Percentiles rank a stretch among this genome's conserved stretches.
These are phyloP conservation scores for Tephrocybe rancida DNA, from an alignment of 768 basidiomycete species.

Conservation along the genomic window DNA sequence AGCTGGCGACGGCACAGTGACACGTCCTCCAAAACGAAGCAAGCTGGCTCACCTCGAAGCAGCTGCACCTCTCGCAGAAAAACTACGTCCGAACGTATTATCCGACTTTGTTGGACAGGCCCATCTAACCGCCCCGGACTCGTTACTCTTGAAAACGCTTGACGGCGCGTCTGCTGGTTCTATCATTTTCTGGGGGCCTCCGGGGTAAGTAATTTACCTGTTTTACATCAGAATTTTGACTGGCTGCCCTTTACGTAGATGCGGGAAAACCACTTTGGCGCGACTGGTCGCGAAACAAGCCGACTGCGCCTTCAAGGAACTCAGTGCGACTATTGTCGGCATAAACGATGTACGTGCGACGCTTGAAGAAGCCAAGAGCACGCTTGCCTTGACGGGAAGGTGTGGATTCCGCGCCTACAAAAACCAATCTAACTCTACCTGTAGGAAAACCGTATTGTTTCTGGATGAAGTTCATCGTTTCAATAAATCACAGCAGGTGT, in stretches of 20 bases:
- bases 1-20: constrained; percentile 12
- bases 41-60: constrained; percentile 16
- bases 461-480: constrained; percentile 87
- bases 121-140: constrained; percentile 60
- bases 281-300: constrained; percentile 65
- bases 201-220: constrained; percentile 46
- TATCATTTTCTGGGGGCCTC: constrained; percentile 76
- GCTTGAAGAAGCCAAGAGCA: constrained; percentile 75
- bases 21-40: constrained; percentile 21
- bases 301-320: constrained; percentile 68
- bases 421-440: neutral
- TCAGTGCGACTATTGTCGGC: constrained; percentile 72
- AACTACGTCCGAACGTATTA: constrained; percentile 63
- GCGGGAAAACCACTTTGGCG: constrained; percentile 78
- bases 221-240: neutral
- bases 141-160: constrained; percentile 55
- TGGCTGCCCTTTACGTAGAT: constrained; percentile 33
- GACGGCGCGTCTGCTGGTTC: constrained; percentile 56
- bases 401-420: constrained; percentile 20
- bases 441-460: constrained; percentile 74
- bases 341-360: constrained; percentile 73
- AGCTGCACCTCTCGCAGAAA: constrained; percentile 68
- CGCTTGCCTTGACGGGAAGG: constrained; percentile 68
- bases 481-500: constrained; percentile 69
- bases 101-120: constrained; percentile 75